A percentile compares a stretch with the other conserved stretches of the same genome.
Evolutionary conservation across 139 green algal species (phyloP).

Genomic region (Picocystis salinarum): DNA sequence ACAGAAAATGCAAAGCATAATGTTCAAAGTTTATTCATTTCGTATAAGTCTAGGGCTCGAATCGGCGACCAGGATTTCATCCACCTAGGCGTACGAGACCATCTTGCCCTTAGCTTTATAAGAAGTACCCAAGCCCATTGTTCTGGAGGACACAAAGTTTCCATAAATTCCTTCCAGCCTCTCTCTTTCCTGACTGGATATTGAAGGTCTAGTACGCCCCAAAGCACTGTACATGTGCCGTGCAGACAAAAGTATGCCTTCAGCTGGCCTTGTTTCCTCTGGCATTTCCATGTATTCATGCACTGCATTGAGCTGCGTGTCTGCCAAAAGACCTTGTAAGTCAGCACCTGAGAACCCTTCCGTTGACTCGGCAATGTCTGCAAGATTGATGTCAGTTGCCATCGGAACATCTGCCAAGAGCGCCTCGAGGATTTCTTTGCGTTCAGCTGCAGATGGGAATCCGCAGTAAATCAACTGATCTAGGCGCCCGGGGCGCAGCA

Average conservation of each 20-base stretch:
- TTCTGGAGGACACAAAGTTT: slow-evolving; percentile 2
- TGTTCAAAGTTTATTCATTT: too few species aligned
- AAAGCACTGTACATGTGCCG: not conserved
- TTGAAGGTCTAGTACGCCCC: not conserved
- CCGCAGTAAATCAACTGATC: slow-evolving; percentile 43
- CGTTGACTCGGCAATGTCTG: slow-evolving; percentile 13
- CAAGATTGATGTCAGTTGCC: slow-evolving; percentile 21
- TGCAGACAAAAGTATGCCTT: too few species aligned
- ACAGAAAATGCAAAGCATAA: too few species aligned
- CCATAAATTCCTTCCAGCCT: not conserved
- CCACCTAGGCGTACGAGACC: too few species aligned
- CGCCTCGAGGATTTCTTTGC: slow-evolving; percentile 34
- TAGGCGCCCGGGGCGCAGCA: slow-evolving; percentile 68
- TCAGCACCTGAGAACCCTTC: slow-evolving; percentile 53
- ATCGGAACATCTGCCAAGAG: slow-evolving; percentile 38
- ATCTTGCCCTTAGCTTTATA: too few species aligned
- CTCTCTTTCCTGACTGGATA: not conserved
- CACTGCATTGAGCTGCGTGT: slow-evolving; percentile 60
- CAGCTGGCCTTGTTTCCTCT: too few species aligned
- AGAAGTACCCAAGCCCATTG: too few species aligned
- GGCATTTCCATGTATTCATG: slow-evolving; percentile 34
- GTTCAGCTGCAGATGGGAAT: slow-evolving; percentile 20
- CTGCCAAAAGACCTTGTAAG: slow-evolving; percentile 47
- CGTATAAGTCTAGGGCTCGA: too few species aligned
- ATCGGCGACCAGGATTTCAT: too few species aligned